Evolutionary conservation across 2,329 filamentous ascomycete genomes (phyloP).

Genomic region (Chlorencoelia australis): DNA sequence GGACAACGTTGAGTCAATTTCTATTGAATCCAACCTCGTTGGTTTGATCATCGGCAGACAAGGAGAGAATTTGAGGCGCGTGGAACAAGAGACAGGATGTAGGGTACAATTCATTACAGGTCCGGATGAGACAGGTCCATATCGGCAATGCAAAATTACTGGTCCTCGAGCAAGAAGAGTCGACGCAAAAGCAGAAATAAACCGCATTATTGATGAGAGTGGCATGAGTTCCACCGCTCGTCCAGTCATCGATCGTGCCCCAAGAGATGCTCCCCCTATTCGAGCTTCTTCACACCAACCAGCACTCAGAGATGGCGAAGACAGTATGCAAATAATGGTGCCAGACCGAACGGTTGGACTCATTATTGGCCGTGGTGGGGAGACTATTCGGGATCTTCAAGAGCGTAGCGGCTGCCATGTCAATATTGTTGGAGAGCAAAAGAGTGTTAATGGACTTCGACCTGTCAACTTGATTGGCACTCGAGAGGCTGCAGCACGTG

Average conservation of each 20-base stretch:
- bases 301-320: conserved; percentile 65
- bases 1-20: conserved; percentile 70
- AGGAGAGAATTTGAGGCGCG: conserved; percentile 77
- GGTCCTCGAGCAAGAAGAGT: conserved; percentile 62
- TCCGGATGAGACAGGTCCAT: conserved; percentile 58
- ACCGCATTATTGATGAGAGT: conserved; percentile 80
- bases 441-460: conserved; percentile 80
- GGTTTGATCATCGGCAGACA: conserved; percentile 85
- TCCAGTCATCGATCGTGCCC: conserved; percentile 30
- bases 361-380: conserved; percentile 87
- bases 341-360: conserved; percentile 86
- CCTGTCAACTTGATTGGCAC: conserved; percentile 86
- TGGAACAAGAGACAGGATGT: conserved; percentile 73
- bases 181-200: conserved; percentile 74
- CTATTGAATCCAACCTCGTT: conserved; percentile 78
- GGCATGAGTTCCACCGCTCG: conserved; percentile 47
- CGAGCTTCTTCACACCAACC: conserved; percentile 29
- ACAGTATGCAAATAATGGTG: conserved; percentile 87
- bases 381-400: conserved; percentile 87
- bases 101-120: conserved; percentile 82
- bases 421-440: conserved; percentile 88
- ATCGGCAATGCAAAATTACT: conserved; percentile 77
- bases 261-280: conserved; percentile 24
- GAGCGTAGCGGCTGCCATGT: conserved; percentile 90
- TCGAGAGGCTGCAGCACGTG: conserved; percentile 60